A percentile compares a stretch with the other conserved stretches of the same genome.
phyloP scores from a whole-genome alignment of 805 yeast species.

The Cyberlindnera xylosilytica region DNA sequence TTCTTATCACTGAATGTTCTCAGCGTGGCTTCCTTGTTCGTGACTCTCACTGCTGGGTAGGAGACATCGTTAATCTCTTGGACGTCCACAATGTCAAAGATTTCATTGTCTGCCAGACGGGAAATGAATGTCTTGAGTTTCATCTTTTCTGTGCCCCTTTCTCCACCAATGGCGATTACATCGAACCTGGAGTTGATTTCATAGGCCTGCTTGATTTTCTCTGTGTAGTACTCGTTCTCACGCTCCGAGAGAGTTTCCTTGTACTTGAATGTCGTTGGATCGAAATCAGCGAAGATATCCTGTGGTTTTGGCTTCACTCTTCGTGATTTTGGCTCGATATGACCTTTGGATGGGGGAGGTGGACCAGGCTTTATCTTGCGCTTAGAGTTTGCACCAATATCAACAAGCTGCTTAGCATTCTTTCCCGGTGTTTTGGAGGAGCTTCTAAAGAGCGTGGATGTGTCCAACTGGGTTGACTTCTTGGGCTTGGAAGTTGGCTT shows the following conservation, averaged over 20 bases:
- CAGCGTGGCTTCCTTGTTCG: conserved; percentile 23
- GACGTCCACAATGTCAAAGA: conserved; percentile 21
- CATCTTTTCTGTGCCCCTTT: conserved; percentile 7
- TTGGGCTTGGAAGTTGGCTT: neutral
- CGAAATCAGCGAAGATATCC: conserved; percentile 12
- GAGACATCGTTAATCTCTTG: conserved; percentile 8
- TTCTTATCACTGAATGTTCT: conserved; percentile 27
- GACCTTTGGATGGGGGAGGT: neutral
- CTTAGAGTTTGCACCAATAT: too few relatives aligned
- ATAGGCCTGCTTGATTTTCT: conserved; percentile 16
- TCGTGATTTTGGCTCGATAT: neutral
- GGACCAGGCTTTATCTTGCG: neutral
- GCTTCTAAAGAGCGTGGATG: too few relatives aligned
- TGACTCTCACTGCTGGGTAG: conserved; percentile 15
- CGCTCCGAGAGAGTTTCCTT: conserved; percentile 9
- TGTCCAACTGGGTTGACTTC: too few relatives aligned
- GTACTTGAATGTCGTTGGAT: conserved; percentile 23
- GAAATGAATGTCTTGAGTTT: conserved; percentile 14
- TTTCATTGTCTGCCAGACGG: conserved; percentile 11
- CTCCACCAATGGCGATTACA: conserved; percentile 13
- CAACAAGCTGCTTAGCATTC: too few relatives aligned
- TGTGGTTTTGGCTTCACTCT: conserved; percentile 5
- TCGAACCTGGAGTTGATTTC: conserved; percentile 15
- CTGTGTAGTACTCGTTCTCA: conserved; percentile 24
- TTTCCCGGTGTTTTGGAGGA: too few relatives aligned